These are phyloP conservation scores for Rhodotorula babjevae DNA, from an alignment of 768 basidiomycete species.

Conservation along the genomic window DNA sequence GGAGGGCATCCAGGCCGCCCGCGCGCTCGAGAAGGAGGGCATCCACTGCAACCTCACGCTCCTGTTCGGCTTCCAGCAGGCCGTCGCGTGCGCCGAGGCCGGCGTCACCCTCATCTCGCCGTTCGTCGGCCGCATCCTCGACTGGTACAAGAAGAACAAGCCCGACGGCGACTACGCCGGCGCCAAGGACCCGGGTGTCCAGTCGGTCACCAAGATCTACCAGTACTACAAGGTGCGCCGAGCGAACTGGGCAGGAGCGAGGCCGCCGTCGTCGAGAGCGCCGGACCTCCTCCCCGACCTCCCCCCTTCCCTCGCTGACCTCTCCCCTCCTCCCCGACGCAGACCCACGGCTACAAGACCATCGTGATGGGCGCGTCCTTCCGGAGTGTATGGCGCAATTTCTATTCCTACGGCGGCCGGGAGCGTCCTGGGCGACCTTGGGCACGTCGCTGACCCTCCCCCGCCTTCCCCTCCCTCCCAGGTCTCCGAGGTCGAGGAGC, in stretches of 20 bases:
- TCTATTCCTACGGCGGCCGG: too few species aligned
- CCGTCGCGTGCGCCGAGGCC: conserved; percentile 97
- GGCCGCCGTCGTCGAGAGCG: too few species aligned
- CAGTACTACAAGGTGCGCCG: conserved; percentile 54
- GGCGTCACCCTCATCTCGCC: conserved; percentile 98
- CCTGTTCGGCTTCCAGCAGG: conserved; percentile 96
- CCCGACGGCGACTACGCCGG: conserved; percentile 80
- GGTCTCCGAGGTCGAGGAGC: conserved; percentile 85
- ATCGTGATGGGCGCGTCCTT: conserved; percentile 65
- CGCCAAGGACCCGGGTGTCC: conserved; percentile 90
- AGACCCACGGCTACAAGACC: conserved; percentile 87
- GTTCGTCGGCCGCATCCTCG: conserved; percentile 88
- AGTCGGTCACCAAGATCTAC: conserved; percentile 93
- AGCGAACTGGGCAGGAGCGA: too few species aligned
- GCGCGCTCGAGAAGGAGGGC: conserved; percentile 83
- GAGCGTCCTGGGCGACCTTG: neutral
- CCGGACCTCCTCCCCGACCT: too few species aligned
- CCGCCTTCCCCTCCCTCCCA: conserved; percentile 43
- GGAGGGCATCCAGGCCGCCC: conserved; percentile 99
- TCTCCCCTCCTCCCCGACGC: conserved; percentile 42
- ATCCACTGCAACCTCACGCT: conserved; percentile 99
- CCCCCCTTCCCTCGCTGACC: neutral
- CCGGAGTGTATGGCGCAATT: conserved; percentile 70
- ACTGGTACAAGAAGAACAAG: conserved; percentile 93
- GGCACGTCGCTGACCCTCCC: too few species aligned